Evolutionary conservation across 495 filamentous ascomycete genomes (phyloP).

Genomic region (Lasiosphaeriaceae sp.): DNA sequence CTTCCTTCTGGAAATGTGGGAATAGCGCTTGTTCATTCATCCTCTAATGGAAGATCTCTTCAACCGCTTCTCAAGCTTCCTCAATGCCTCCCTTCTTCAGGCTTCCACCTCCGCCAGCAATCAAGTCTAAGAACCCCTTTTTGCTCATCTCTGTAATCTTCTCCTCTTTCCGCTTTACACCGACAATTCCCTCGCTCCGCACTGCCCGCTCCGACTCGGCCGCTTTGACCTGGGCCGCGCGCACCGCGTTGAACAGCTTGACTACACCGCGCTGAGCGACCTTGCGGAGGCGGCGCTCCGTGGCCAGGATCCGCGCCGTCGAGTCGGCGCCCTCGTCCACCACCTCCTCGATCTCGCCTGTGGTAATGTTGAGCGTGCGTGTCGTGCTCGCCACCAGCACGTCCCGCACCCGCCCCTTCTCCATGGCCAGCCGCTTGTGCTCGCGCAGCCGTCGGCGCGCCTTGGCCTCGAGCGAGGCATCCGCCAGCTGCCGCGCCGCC

Average conservation of each 20-base stretch:
- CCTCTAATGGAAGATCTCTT: neutral
- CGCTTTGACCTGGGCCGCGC: conserved; percentile 83
- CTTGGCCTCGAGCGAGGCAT: conserved; percentile 73
- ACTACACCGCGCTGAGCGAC: conserved; percentile 88
- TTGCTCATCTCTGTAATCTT: conserved; percentile 91
- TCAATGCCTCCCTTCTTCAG: conserved; percentile 9
- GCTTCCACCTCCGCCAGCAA: conserved; percentile 59
- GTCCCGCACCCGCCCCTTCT: conserved; percentile 84
- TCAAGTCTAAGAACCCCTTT: conserved; percentile 90
- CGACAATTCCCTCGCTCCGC: conserved; percentile 68
- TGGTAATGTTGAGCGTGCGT: conserved; percentile 37
- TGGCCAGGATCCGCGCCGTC: conserved; percentile 61
- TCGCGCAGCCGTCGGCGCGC: conserved; percentile 73
- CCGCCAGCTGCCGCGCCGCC: conserved; percentile 59
- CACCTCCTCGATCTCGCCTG: conserved; percentile 39
- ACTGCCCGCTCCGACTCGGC: conserved; percentile 67
- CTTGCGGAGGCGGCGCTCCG: conserved; percentile 78
- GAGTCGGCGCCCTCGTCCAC: conserved; percentile 35
- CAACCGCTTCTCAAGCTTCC: neutral
- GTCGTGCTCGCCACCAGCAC: conserved; percentile 55
- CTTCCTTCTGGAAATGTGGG: too few species aligned
- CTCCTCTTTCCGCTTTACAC: conserved; percentile 70
- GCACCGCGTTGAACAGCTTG: conserved; percentile 92
- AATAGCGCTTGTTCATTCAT: too few species aligned
- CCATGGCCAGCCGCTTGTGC: conserved; percentile 74